Evolutionary conservation across 495 filamentous ascomycete species (phyloP).

Genomic region (Talaromyces borbonicus): DNA sequence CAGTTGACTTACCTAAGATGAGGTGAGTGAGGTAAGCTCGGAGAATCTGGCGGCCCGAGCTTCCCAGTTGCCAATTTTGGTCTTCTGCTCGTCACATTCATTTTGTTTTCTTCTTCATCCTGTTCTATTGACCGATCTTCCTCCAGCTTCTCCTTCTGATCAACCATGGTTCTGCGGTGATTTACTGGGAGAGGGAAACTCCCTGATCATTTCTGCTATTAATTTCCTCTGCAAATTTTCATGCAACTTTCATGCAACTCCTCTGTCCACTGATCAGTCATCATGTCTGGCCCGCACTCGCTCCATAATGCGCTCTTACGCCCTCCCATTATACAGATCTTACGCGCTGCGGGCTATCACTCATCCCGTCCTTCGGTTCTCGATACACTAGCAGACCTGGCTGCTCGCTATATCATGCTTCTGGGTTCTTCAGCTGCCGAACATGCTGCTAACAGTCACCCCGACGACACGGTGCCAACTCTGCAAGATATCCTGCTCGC

Average conservation of each 20-base stretch:
- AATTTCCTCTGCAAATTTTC: neutral
- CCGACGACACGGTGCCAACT: conserved; percentile 36
- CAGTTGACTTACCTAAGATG: too few relatives aligned
- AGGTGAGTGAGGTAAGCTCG: conserved; percentile 2
- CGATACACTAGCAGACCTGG: conserved; percentile 67
- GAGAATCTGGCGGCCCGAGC: conserved; percentile 8
- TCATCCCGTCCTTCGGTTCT: conserved; percentile 62
- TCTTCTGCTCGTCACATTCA: too few relatives aligned
- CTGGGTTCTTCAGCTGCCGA: conserved; percentile 54
- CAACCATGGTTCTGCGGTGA: conserved; percentile 5
- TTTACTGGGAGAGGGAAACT: conserved; percentile 5
- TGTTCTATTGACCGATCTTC: too few relatives aligned
- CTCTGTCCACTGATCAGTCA: neutral
- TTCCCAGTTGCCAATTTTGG: too few relatives aligned
- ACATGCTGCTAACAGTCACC: conserved; percentile 48
- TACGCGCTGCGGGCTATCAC: conserved; percentile 80
- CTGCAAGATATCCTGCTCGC: conserved; percentile 77
- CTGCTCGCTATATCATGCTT: conserved; percentile 59
- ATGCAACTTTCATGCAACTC: neutral
- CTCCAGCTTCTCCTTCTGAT: neutral
- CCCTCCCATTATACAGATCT: conserved; percentile 72
- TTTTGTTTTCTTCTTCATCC: too few relatives aligned
- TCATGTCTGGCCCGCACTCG: conserved; percentile 31
- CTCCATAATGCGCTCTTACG: conserved; percentile 71
- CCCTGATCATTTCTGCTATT: neutral